A percentile compares a stretch with the other conserved stretches of the same genome.
These are phyloP conservation scores for Xerocomus brunneocitrinus DNA, from an alignment of 768 basidiomycete species.

Conservation along the genomic window DNA sequence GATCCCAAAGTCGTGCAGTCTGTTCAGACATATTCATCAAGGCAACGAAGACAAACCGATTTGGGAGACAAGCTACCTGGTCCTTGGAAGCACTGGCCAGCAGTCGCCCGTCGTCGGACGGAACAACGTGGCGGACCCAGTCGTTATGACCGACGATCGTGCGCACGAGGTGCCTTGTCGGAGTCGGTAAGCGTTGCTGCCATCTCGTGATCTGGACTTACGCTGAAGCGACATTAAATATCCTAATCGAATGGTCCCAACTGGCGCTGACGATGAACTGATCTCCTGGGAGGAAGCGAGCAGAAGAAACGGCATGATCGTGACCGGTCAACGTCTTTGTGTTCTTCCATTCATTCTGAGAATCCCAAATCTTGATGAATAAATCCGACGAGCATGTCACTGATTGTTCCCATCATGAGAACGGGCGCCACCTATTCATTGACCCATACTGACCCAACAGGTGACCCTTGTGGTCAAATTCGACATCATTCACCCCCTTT, in stretches of 20 bases:
- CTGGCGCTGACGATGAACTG: constrained; percentile 82
- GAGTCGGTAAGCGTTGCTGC: constrained; percentile 9
- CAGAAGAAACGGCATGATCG: constrained; percentile 86
- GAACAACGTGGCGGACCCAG: constrained; percentile 73
- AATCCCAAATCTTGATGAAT: constrained; percentile 91
- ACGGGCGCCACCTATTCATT: not conserved
- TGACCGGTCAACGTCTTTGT: constrained; percentile 83
- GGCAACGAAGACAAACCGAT: not conserved
- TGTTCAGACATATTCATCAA: constrained; percentile 25
- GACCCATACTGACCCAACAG: constrained; percentile 56
- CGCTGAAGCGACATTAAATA: constrained; percentile 87
- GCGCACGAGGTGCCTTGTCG: constrained; percentile 61
- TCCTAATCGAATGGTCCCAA: constrained; percentile 77
- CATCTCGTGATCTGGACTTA: constrained; percentile 35
- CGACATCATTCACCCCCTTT: constrained; percentile 79
- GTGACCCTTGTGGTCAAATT: constrained; percentile 84
- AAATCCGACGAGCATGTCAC: constrained; percentile 77
- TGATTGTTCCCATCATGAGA: constrained; percentile 9
- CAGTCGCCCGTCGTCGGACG: constrained; percentile 67
- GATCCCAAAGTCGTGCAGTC: constrained; percentile 78
- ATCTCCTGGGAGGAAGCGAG: constrained; percentile 81
- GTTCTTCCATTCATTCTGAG: constrained; percentile 86
- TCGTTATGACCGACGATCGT: constrained; percentile 76
- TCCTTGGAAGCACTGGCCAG: constrained; percentile 83
- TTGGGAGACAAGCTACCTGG: constrained; percentile 49